A percentile compares a stretch with the other conserved stretches of the same genome.
Evolutionary conservation across 129 eudicot genomes (phyloP).

Genomic region (Centrapalus pauciflorus): DNA sequence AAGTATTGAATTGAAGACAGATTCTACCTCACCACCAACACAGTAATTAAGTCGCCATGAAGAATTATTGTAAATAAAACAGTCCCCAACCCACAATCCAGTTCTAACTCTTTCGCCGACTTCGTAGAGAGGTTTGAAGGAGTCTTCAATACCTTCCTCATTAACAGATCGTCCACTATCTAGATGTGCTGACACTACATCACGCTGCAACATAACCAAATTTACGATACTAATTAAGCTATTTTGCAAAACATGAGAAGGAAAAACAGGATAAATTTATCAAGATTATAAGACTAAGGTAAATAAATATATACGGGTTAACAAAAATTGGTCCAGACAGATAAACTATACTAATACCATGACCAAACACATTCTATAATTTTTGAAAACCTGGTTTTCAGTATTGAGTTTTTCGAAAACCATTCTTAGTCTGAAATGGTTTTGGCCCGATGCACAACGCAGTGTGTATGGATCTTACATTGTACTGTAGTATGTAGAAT

Average conservation of each 20-base stretch:
- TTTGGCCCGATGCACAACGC: too few relatives aligned
- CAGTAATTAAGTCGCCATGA: slow-evolving; percentile 96
- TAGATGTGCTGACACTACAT: slow-evolving; percentile 69
- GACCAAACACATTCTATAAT: too few relatives aligned
- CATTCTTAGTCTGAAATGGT: too few relatives aligned
- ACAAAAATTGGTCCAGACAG: too few relatives aligned
- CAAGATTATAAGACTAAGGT: neutral
- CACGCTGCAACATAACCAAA: slow-evolving; percentile 59
- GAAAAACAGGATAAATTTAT: neutral
- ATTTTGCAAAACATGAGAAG: neutral
- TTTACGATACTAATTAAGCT: neutral
- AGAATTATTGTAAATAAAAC: slow-evolving; percentile 84
- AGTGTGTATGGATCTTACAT: slow-evolving; percentile 41
- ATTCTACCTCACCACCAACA: slow-evolving; percentile 96
- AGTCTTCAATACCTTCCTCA: slow-evolving; percentile 84
- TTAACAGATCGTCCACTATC: slow-evolving; percentile 87
- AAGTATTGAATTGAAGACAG: slow-evolving; percentile 1
- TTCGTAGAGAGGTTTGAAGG: slow-evolving; percentile 81
- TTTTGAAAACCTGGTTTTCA: too few relatives aligned
- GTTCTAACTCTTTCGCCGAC: slow-evolving; percentile 87
- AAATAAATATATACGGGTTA: neutral
- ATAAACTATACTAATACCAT: too few relatives aligned
- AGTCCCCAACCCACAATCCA: slow-evolving; percentile 97
- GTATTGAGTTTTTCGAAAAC: too few relatives aligned
- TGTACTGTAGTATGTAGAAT: slow-evolving; percentile 81